These are phyloP conservation scores for Paulownia fortunei DNA, from an alignment of 257 asterid species.

Conservation along the genomic window DNA sequence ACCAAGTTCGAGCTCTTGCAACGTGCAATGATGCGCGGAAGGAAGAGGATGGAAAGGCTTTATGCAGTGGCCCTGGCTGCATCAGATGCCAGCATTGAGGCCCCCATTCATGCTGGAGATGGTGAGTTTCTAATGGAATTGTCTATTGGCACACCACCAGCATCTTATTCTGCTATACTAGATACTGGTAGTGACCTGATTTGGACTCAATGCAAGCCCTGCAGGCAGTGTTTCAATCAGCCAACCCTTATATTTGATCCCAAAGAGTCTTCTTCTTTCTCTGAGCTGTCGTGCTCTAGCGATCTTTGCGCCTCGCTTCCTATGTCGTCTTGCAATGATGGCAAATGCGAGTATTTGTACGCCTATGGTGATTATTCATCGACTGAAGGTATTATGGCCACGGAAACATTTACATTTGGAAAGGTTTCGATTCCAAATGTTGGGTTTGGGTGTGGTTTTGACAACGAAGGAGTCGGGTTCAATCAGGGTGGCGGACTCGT, in stretches of 20 bases:
- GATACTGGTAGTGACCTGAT: constrained; percentile 84
- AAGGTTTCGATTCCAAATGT: constrained; percentile 48
- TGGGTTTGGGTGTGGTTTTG: constrained; percentile 84
- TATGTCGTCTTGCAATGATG: constrained; percentile 45
- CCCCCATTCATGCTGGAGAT: constrained; percentile 73
- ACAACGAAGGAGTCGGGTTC: constrained; percentile 75
- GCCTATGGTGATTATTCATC: constrained; percentile 82
- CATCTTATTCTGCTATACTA: constrained; percentile 59
- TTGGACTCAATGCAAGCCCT: constrained; percentile 91
- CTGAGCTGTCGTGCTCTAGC: constrained; percentile 55
- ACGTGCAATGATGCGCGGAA: constrained; percentile 75
- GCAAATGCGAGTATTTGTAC: constrained; percentile 62
- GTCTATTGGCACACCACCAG: constrained; percentile 72
- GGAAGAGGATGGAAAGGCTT: constrained; percentile 52
- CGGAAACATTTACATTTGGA: constrained; percentile 67
- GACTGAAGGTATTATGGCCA: constrained; percentile 68
- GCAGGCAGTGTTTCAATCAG: constrained; percentile 65
- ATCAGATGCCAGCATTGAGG: constrained; percentile 41
- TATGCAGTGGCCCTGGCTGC: constrained; percentile 49
- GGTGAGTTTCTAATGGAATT: constrained; percentile 82
- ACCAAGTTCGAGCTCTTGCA: constrained; percentile 63
- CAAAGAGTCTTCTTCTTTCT: constrained; percentile 57
- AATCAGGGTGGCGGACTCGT: constrained; percentile 78
- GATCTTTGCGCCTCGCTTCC: constrained; percentile 61
- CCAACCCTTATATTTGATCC: constrained; percentile 73